Conservation (phyloP, 2,329 filamentous ascomycete species). For the Aurifilum marmelostoma region DNA sequence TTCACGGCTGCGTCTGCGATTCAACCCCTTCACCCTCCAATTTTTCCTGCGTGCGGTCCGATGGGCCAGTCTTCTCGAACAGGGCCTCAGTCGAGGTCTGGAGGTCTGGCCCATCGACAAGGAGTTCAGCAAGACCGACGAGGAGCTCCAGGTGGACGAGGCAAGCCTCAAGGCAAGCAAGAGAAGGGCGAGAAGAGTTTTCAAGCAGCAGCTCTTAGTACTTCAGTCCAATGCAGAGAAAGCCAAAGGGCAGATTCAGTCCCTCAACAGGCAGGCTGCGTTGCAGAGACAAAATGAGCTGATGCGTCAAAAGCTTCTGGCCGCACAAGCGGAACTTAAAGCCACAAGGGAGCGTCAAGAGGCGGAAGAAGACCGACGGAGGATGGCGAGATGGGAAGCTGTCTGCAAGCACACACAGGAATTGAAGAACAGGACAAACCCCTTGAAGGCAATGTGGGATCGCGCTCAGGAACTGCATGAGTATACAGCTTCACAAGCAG, state of each 20-base stretch:
- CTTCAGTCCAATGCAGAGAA: constrained; percentile 8
- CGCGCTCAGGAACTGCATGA: background rate
- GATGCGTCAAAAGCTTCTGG: background rate
- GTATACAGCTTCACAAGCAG: constrained; percentile 3
- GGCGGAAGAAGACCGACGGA: background rate
- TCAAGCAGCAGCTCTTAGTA: constrained; percentile 12
- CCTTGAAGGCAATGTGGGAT: constrained; percentile 13
- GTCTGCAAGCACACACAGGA: background rate
- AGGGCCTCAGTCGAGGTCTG: constrained; percentile 9
- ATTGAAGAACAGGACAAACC: constrained; percentile 9
- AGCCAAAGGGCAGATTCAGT: background rate
- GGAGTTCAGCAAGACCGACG: constrained; percentile 5
- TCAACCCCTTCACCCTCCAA: constrained; percentile 24
- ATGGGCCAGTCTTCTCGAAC: constrained; percentile 21
- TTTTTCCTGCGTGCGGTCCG: constrained; percentile 21
- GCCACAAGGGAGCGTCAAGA: constrained; percentile 7
- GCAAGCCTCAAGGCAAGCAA: background rate
- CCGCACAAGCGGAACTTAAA: background rate
- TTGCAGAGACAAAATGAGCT: background rate
- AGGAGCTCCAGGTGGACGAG: background rate
- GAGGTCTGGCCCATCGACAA: constrained; percentile 15
- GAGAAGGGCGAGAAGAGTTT: constrained; percentile 1
- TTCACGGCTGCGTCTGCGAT: background rate
- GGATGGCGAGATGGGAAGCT: background rate
- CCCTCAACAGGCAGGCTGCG: background rate